Base-by-base conservation (phyloP, 495 filamentous ascomycete species). In the Penicillium tannophilum region DNA sequence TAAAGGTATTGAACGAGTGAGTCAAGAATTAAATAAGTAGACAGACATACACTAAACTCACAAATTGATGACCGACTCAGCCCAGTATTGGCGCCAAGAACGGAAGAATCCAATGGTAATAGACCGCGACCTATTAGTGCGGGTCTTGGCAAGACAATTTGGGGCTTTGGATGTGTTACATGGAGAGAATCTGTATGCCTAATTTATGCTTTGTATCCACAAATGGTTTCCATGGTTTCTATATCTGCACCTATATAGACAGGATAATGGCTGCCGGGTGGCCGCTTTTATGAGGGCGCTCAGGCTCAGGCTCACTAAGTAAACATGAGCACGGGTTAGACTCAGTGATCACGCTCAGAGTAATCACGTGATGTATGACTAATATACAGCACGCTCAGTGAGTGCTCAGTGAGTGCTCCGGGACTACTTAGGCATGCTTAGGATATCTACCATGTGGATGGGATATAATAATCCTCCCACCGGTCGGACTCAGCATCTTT, bases 391-490 rank as follows among this genome's bases (percentile, higher is more conserved):
- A 41, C 11, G 36, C 36, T 41, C 12, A 41, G 36, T 41, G 36
- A 14, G 36, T 41, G 36, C 36, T 41, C 14, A 41, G 36, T 41
- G 36, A 8, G 36, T 41, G 36, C 36, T 41, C 36, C 11, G 36
- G 11, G 36, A 41, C 7, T n/a, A n/a, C 36, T 35, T 35, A 35
- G 31, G 26, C 48, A n/a, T n/a, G n/a, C n/a, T n/a, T 59, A 30
- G 57, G 19, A 59, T 42, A 60, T 33, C 50, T 60, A 60, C 57
- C 58, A 60, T 33, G 58, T 60, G 33, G 58, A 44, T 19, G 51
- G 52, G 17, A 60, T 60, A 55, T 55, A 55, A 60, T 55, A 60
- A 60, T 60, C 58, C 58, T 50, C 24, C 58, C 58, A 60, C 31
- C 35, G 58, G 26, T 60, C 59, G 23, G 52, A 33, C 47, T 61